A percentile compares a stretch with the other conserved stretches of the same genome.
Conservation (phyloP, 805 yeast genomes). For the Saccharomycopsis sp. region DNA sequence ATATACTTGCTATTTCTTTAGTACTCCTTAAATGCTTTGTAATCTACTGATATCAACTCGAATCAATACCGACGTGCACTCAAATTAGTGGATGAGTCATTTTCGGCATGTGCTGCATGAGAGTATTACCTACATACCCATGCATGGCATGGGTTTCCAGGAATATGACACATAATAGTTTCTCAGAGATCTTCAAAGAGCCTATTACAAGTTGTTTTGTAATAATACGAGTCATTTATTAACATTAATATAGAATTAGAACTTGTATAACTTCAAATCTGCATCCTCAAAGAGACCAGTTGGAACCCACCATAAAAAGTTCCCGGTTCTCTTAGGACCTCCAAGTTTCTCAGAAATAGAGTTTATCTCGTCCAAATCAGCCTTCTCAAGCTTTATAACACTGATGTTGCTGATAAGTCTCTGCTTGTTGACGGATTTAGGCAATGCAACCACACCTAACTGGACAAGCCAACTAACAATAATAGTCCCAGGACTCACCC, state of each 20-base stretch:
- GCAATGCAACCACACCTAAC: background rate
- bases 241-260: no score
- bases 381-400: background rate
- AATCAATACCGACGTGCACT: no score
- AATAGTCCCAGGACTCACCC: slow-evolving; percentile 27
- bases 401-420: slow-evolving; percentile 2
- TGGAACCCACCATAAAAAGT: slow-evolving; percentile 3
- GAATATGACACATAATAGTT: no score
- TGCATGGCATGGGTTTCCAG: background rate
- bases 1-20: no score
- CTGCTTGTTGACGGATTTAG: background rate
- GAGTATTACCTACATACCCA: background rate
- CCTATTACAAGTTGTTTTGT: no score
- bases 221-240: no score
- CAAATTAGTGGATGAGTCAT: background rate
- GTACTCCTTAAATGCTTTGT: no score
- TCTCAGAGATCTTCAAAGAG: no score
- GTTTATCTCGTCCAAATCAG: background rate
- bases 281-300: background rate
- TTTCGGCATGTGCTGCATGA: background rate
- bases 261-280: background rate
- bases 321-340: slow-evolving; percentile 5
- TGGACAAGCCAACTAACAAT: slow-evolving; percentile 24
- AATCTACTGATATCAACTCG: no score
- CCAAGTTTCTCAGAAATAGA: background rate